Evolutionary conservation across 176 grass and related monocot species (phyloP).

Genomic region (Oryza coarctata): DNA sequence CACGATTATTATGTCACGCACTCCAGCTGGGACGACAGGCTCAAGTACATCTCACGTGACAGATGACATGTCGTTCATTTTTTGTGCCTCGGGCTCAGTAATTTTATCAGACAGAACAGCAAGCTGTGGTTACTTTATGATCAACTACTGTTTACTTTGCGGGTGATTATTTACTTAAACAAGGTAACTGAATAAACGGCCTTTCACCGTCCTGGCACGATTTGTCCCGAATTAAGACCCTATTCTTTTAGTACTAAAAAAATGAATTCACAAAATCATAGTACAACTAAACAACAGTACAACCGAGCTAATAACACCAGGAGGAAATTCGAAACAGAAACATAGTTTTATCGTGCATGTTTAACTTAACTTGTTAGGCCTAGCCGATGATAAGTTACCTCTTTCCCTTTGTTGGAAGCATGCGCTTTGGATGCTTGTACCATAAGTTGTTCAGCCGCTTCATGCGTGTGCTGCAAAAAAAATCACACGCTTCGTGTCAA

Average conservation of each 20-base stretch:
- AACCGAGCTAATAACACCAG: not conserved
- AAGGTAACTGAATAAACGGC: conserved; percentile 54
- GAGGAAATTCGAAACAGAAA: conserved; percentile 7
- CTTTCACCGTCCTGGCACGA: conserved; percentile 31
- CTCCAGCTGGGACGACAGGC: conserved; percentile 3
- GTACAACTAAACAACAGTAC: not conserved
- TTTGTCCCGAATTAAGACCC: not conserved
- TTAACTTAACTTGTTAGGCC: not conserved
- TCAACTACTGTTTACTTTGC: not conserved
- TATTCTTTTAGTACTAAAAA: not conserved
- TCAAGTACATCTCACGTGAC: conserved; percentile 41
- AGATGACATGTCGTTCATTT: conserved; percentile 30
- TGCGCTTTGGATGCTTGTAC: conserved; percentile 23
- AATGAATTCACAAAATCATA: not conserved
- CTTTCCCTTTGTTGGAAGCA: conserved; percentile 26
- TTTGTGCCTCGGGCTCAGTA: conserved; percentile 6
- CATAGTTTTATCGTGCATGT: not conserved
- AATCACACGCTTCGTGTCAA: not conserved
- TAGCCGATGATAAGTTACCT: not conserved
- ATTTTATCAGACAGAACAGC: not conserved
- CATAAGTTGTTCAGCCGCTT: not conserved
- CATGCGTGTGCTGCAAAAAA: not conserved
- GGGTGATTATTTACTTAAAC: not conserved
- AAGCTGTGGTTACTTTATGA: not conserved
- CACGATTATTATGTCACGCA: not conserved